Evolutionary conservation across 1,284 basidiomycete species (phyloP), one percentile per base, ranked within the genome.

Genomic region (Ustilago bromivora): DNA sequence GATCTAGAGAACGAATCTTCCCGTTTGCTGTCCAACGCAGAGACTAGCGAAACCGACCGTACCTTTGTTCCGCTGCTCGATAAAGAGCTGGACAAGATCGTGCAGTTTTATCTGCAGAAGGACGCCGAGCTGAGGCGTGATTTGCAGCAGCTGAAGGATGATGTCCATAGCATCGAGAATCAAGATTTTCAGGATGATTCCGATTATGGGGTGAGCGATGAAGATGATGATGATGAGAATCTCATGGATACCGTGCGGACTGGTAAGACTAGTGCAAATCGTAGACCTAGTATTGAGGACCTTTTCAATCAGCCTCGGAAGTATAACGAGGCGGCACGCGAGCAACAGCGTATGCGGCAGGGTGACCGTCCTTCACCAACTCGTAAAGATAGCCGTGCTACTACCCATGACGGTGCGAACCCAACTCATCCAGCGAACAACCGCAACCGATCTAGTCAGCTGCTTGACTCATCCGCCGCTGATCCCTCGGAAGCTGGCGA

Each of bases 41-140:
- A 65, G 13, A 71, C 67, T n/a, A 79, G 57, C 46, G 79, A 85
- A 11, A 75, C 84, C 15, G 84, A 86, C 34, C 66, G 67, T 10
- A 53, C 74, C 47, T 86, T 86, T 64, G 58, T 84, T 3, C 78
- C 79, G 8, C 89, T 95, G 0, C 89, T 98, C 38, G 92, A 97
- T 85, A 89, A 90, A 66, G 95, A 99, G 83, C 88, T 96, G 49
- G 88, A 89, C 83, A 98, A 96, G 89, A 92, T 98, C 28, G 88
- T 89, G 36, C 74, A 88, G 0, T 98, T 98, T 86, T 98, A 98
- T 87, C 89, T 90, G 59, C 38, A 60, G 19, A 85, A 85, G 65
- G 83, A 88, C 8, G 90, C 89, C 46, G 93, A 95, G 67, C 67
- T 86, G 9, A 51, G 40, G n/a, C 66, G 53, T 34, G 77, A 81